Conservation (phyloP, 2,329 filamentous ascomycete genomes). For the Phyllosticta paracitricarpa region DNA sequence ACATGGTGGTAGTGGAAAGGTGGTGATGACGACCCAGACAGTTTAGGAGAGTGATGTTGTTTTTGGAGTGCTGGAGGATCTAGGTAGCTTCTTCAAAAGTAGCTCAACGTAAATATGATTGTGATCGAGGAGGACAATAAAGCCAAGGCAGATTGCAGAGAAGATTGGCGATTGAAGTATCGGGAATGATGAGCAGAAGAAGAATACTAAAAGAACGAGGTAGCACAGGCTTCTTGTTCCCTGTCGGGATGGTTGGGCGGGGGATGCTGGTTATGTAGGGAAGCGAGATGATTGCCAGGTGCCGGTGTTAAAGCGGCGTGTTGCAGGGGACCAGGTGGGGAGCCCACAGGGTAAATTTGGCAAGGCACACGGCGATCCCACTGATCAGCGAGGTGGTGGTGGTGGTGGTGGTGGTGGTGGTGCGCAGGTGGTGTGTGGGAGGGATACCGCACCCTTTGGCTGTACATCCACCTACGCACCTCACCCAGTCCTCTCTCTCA, state of each 20-base stretch:
- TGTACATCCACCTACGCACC: no score
- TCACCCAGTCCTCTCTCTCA: no score
- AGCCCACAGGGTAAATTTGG: background rate
- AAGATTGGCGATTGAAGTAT: background rate
- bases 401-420: no score
- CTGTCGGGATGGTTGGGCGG: background rate
- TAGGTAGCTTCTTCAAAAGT: background rate
- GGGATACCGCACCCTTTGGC: no score
- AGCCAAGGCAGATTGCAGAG: background rate
- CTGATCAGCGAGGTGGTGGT: background rate
- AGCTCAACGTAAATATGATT: no score
- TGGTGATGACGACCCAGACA: background rate
- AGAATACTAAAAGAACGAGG: background rate
- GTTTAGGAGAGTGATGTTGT: background rate
- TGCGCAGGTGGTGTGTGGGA: conserved; percentile 5
- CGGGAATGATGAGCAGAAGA: background rate
- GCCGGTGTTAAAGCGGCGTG: background rate
- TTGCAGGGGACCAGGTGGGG: background rate
- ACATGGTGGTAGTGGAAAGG: background rate
- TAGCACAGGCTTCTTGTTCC: background rate
- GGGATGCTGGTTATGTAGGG: background rate
- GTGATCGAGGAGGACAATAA: background rate
- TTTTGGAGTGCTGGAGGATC: background rate
- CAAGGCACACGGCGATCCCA: background rate
- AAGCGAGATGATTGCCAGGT: background rate